A percentile compares a stretch with the other conserved stretches of the same genome.
Evolutionary conservation across 2,329 filamentous ascomycete genomes (phyloP).

Genomic region (Immersiporthe knoxdaviesiana): DNA sequence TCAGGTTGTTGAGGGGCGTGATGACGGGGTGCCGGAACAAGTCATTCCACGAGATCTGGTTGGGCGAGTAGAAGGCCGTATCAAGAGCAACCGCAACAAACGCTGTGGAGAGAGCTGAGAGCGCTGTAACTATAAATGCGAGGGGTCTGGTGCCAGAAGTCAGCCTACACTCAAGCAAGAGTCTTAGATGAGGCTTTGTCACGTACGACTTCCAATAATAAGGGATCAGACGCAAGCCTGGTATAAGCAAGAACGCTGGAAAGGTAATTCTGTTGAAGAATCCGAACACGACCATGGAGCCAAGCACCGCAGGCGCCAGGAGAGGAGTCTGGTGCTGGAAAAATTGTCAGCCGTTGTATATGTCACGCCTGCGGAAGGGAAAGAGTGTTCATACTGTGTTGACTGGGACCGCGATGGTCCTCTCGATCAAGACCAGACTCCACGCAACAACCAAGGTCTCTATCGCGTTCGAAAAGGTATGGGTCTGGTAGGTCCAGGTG

Average conservation of each 20-base stretch:
- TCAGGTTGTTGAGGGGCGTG: conserved; percentile 76
- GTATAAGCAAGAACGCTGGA: conserved; percentile 87
- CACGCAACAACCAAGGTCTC: conserved; percentile 92
- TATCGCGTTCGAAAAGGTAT: conserved; percentile 97
- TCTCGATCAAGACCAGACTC: conserved; percentile 88
- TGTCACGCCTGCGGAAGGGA: background rate
- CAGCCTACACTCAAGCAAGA: conserved; percentile 29
- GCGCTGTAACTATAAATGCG: conserved; percentile 64
- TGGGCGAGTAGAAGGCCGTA: conserved; percentile 77
- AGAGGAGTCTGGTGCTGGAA: conserved; percentile 73
- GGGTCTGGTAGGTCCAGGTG: conserved; percentile 97
- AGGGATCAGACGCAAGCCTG: conserved; percentile 79
- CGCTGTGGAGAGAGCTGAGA: conserved; percentile 69
- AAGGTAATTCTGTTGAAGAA: conserved; percentile 98
- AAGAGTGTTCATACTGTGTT: conserved; percentile 63
- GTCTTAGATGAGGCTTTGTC: background rate
- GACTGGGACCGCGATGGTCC: conserved; percentile 65
- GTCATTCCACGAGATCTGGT: conserved; percentile 66
- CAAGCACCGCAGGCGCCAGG: conserved; percentile 76
- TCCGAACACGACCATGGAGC: conserved; percentile 80
- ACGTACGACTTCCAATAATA: conserved; percentile 81
- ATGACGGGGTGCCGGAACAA: conserved; percentile 69
- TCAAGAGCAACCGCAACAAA: conserved; percentile 78
- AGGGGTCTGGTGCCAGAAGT: conserved; percentile 50
- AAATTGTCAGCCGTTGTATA: conserved; percentile 34